Evolutionary conservation across 176 grass and related monocot species (phyloP), one percentile per base, ranked within the genome.

Genomic region (Pontederia paniculata): DNA sequence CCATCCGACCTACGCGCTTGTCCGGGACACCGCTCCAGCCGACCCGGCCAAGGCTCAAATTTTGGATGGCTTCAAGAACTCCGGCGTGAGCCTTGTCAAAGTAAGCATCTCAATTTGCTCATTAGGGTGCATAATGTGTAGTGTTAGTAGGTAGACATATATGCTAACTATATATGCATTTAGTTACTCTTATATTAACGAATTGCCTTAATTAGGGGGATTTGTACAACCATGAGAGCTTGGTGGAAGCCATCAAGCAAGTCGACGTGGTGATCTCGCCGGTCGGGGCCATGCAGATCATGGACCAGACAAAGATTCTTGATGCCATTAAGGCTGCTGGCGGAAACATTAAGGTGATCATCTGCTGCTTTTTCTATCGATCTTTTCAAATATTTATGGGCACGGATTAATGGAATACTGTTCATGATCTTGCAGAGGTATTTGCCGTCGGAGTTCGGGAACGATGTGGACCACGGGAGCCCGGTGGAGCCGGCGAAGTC

Each of bases 1-100:
- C 12, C 74, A 82, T 70, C 52, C 21, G 20, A 88, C 78, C 57
- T 62, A 69, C 31, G 50, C 70, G n/a, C 66, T 82, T 46, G 23
- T 72, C 44, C 60, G 75, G 68, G 72, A 80, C 41, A 22, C 44
- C 15, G 19, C 66, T 42, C 67, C 56, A 8, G 44, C 79, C 51
- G 71, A 88, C 44, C 45, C 50, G 42, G 45, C 50, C 22, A 82
- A 87, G 55, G 66, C 44, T 10, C 54, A 78, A 18, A 56, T 72
- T 22, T 12, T 82, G 31, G 47, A 69, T 17, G 57, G 17, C 1
- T 72, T 76, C 16, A 76, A 68, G 63, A 65, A 60, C 13, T 15
- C 57, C 3, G 73, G 73, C 11, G 62, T 60, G 9, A 22, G 22
- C 57, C 45, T 75, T 11, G 13, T 75, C 13, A 42, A 25, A 44